Base-by-base conservation (phyloP, 2,329 filamentous ascomycete species). In the Epichloe aotearoae region DNA sequence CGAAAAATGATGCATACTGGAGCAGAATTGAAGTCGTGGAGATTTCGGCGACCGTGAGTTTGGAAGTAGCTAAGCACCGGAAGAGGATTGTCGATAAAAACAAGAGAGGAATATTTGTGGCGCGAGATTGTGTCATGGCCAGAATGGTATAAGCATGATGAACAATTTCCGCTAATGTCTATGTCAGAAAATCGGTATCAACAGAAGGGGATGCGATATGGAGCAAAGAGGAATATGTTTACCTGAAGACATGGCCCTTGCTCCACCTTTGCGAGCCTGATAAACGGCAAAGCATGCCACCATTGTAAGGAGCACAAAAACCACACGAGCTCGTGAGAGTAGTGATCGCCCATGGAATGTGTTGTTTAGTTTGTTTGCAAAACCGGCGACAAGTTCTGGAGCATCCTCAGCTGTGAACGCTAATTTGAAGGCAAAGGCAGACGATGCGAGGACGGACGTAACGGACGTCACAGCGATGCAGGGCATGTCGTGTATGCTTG, bases 401-500 rank as follows among this genome's bases (percentile, higher is more conserved):
- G 90, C 86, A 65, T 97, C 93, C 50, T 88, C 83, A 45, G 81
- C 78, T 0, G 89, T 93, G 62, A 96, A 97, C 2, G 84, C 83
- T 23, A 96, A 70, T 68, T 98, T 98, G 74, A 97, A 98, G 4
- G 83, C 74, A 20, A 93, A 76, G 0, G 87, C 85, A 1, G 73
- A 67, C 4, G 69, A 68, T 6, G 72, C 64, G 3, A 80, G 64
- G 11, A 69, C 63, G 1, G 69, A 67, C 4, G 69, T 66, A 5
- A 71, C 58, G 0, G 68, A 66, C 2, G 71, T 68, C 12, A 68
- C 65, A 7, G 71, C 57, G 12, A 70, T 59, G 14, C 66, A 62
- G 2, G 74, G 70, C 0, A 76, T 58, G 3, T 67, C 66, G 43
- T 65, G 64, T 33, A 77, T 64, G 37, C 62, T 65, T 11, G 65